Evolutionary conservation across 176 grass and related monocot genomes (phyloP), one percentile per base, ranked within the genome.

Genomic region (Juncus effusus): DNA sequence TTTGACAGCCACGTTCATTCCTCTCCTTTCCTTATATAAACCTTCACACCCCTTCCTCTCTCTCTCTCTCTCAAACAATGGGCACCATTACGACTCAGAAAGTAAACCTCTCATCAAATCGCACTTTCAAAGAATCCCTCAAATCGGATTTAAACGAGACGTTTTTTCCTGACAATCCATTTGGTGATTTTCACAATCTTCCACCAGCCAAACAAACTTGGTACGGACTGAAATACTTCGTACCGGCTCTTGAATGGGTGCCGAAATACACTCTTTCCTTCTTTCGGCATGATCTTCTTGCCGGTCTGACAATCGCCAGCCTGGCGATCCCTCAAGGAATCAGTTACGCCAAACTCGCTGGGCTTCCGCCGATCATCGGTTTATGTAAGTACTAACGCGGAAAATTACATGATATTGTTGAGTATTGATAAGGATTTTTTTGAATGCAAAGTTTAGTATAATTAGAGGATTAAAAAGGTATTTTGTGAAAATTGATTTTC

Each of bases 281-380:
- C 59, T 84, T 96, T 82, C 86, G 82, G 58, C 82, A 78, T 62
- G 93, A 96, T 81, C 79, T 96, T 61, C 77, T 96, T 65, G 85
- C 93, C 63, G 93, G 93, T 62, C 15, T 96, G 75, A 96, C 93
- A 56, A 91, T 96, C 60, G 82, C 93, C 88, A 96, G 88, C 84
- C 85, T 96, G 75, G 87, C 93, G 62, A 96, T 96, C 77, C 92
- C 93, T 3, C 93, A 96, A 79, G 93, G 93, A 62, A 96, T 96
- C 82, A 96, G 93, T 81, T 96, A 96, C 76, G 93, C 93, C 5
- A 72, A 80, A 62, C 93, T 96, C 60, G 93, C 93, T 64, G 83
- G 78, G 59, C 88, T 96, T 60, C 85, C 93, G 28, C 88, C 88
- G 59, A 65, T 96, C 76, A 84, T 89, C 38, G 93, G 93, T 61